phyloP scores from a whole-genome alignment of 108 stramenopile species.

The Cyclotella kingstonii region DNA sequence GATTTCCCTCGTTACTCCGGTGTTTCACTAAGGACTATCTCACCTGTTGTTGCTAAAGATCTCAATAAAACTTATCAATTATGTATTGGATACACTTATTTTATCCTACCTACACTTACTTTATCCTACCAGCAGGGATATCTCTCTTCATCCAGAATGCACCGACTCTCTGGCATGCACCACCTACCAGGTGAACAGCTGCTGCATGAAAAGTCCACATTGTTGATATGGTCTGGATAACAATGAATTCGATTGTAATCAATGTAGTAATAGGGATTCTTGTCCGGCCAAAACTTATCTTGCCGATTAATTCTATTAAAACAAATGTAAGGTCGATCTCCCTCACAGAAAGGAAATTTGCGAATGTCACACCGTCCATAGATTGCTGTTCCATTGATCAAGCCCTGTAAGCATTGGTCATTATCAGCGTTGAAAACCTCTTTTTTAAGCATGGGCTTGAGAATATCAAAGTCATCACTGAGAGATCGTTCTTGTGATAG shows the following conservation, averaged over 20 bases:
- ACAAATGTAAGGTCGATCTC: conserved; percentile 42
- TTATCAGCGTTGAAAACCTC: conserved; percentile 22
- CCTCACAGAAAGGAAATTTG: conserved; percentile 41
- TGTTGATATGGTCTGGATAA: conserved; percentile 39
- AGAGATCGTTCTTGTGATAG: background rate
- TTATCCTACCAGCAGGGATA: conserved; percentile 36
- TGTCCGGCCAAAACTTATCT: conserved; percentile 49
- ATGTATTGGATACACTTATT: no score
- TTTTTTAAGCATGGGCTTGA: conserved; percentile 37
- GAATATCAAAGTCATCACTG: conserved; percentile 27
- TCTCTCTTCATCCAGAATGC: conserved; percentile 46
- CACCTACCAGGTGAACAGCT: conserved; percentile 48
- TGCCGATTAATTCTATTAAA: conserved; percentile 53
- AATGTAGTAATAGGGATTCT: conserved; percentile 52
- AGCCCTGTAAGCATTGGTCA: conserved; percentile 33
- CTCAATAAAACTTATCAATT: no score
- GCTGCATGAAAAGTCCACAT: conserved; percentile 43
- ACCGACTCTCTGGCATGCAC: conserved; percentile 43
- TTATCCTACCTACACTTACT: background rate
- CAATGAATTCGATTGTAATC: conserved; percentile 50
- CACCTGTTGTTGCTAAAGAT: no score
- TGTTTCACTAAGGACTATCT: no score
- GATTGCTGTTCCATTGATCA: conserved; percentile 8
- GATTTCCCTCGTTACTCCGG: no score
- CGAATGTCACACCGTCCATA: conserved; percentile 45